Conservation (phyloP, 495 filamentous ascomycete genomes). For the Penicillium cataractarum region DNA sequence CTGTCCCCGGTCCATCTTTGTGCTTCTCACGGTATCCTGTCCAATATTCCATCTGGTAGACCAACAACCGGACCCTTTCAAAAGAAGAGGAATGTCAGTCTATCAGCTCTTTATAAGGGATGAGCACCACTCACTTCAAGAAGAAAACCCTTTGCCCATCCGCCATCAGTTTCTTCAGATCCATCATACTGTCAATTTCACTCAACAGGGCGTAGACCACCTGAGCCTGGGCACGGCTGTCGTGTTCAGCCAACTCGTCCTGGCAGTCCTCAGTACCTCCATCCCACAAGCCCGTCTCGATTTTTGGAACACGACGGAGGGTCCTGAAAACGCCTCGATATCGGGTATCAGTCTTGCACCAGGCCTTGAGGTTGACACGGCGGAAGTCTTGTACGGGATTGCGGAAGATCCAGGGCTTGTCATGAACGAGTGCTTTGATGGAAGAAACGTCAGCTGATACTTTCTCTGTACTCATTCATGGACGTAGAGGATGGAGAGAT, state of each 20-base stretch:
- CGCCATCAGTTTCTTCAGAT: conserved; percentile 20
- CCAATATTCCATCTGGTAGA: conserved; percentile 32
- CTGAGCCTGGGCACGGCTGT: conserved; percentile 26
- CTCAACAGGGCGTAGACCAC: conserved; percentile 36
- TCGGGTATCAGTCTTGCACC: conserved; percentile 35
- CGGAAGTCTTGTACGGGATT: conserved; percentile 20
- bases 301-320: conserved; percentile 30
- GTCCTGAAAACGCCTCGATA: conserved; percentile 36
- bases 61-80: conserved; percentile 23
- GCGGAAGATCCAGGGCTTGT: conserved; percentile 36
- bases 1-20: conserved; percentile 27
- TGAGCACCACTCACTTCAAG: conserved; percentile 21
- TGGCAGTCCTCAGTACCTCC: conserved; percentile 9
- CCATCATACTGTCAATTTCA: conserved; percentile 28
- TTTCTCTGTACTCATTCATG: background rate
- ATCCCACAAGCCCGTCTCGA: conserved; percentile 27
- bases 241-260: conserved; percentile 8
- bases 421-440: conserved; percentile 23
- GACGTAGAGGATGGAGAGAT: background rate
- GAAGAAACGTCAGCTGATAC: background rate
- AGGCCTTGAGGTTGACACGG: conserved; percentile 23
- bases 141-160: conserved; percentile 16
- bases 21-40: conserved; percentile 35
- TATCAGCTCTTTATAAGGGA: background rate
- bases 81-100: background rate